These are phyloP conservation scores for Multifurca ochricompacta DNA, from an alignment of 768 basidiomycete genomes.

Conservation along the genomic window DNA sequence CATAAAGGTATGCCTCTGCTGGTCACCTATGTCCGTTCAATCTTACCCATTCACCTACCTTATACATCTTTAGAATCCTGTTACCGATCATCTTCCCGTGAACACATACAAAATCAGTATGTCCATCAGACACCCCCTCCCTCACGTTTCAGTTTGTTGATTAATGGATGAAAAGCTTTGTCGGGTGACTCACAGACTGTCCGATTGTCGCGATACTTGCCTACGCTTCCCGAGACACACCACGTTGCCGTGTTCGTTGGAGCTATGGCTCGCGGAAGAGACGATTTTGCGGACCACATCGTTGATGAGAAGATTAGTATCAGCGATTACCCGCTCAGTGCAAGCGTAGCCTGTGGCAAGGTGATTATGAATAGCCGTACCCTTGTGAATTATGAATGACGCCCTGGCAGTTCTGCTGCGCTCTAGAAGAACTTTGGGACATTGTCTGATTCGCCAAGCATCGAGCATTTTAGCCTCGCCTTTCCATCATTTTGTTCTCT, in stretches of 20 bases:
- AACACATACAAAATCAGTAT: constrained; percentile 94
- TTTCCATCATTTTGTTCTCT: neutral
- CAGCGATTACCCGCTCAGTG: constrained; percentile 88
- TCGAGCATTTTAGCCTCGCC: neutral
- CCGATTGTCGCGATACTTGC: constrained; percentile 76
- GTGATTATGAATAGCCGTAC: constrained; percentile 36
- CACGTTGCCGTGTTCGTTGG: constrained; percentile 94
- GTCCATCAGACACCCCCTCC: constrained; percentile 28
- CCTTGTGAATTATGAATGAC: neutral
- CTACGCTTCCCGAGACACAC: constrained; percentile 79
- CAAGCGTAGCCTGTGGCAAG: constrained; percentile 95
- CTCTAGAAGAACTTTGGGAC: constrained; percentile 93
- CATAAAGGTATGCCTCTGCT: constrained; percentile 60
- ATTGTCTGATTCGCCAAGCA: constrained; percentile 49
- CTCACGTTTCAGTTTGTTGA: constrained; percentile 5
- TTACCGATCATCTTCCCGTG: constrained; percentile 87
- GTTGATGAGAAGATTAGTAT: constrained; percentile 97
- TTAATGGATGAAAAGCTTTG: constrained; percentile 45
- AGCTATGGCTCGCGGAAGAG: constrained; percentile 94
- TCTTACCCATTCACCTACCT: constrained; percentile 4
- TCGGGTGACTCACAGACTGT: constrained; percentile 85
- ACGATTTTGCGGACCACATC: constrained; percentile 92
- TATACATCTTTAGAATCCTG: constrained; percentile 69
- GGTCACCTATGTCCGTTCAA: neutral
- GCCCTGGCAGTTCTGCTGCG: constrained; percentile 67